Conservation (phyloP, 2,329 filamentous ascomycete species). For the Colletotrichum destructivum region DNA sequence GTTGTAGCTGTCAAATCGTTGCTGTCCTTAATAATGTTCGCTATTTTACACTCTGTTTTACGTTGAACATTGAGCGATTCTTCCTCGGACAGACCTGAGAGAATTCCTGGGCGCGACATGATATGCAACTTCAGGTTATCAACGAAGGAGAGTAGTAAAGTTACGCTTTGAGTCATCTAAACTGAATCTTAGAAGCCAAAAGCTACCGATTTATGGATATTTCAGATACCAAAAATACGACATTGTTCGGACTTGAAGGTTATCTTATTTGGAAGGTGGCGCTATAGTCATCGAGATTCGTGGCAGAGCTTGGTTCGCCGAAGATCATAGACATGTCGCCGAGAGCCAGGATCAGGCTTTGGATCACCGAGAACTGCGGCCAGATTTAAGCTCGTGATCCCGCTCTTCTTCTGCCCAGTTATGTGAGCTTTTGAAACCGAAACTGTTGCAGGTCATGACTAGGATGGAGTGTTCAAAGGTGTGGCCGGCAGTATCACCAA, state of each 20-base stretch:
- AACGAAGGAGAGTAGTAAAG: too few species aligned
- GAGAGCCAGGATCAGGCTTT: neutral
- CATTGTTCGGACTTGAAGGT: neutral
- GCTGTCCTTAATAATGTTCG: too few species aligned
- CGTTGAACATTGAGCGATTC: neutral
- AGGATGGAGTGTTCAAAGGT: too few species aligned
- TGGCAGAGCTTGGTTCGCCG: neutral
- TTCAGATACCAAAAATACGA: neutral
- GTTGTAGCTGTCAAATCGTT: neutral
- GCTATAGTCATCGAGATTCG: neutral
- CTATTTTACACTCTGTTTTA: neutral
- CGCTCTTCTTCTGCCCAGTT: neutral
- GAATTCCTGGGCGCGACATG: neutral
- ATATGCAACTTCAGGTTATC: neutral
- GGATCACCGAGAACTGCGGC: neutral
- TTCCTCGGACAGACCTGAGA: neutral
- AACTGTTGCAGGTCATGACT: too few species aligned
- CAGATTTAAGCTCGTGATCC: neutral
- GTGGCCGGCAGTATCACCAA: too few species aligned
- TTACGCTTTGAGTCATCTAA: neutral
- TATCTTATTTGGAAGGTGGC: neutral
- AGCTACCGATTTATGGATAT: too few species aligned
- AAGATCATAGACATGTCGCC: neutral
- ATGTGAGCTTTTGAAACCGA: too few species aligned
- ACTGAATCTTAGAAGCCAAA: neutral